Base-by-base conservation (phyloP, 1,284 basidiomycete species). In the Marasmius oreades region DNA sequence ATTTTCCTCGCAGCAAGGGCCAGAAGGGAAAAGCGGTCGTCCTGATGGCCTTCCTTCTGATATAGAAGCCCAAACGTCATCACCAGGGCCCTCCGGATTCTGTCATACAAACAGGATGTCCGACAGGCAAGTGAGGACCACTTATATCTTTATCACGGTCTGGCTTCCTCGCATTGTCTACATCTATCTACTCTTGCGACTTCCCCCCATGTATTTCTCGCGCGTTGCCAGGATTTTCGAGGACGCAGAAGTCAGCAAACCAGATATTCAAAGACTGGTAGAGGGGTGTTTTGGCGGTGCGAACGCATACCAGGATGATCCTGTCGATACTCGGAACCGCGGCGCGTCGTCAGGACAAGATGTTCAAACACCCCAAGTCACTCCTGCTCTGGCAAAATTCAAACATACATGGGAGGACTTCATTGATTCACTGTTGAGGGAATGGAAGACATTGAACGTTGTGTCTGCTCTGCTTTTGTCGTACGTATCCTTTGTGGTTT, bases 401-500 rank as follows among this genome's bases (percentile, higher is more conserved):
- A 87, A 88, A 64, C 70, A 78, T 50, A 85, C 84, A 2, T 90
- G 88, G 88, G 87, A 89, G 66, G 70, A 64, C 0, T 89, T 90
- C 62, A 78, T 90, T 11, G 86, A 89, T 61, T 83, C 83, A 0
- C 70, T 90, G 28, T 58, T 88, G 60, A 77, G 79, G 43, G 88
- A 90, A 65, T 90, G 86, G 87, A 90, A 90, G 71, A 90, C 87
- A 11, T 64, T 90, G 50, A 90, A 90, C 65, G 74, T 90, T 20
- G 84, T 90, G 20, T 89, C 86, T 31, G 88, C 85, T 12, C 66
- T 90, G 51, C 70, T 90, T 14, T 75, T 83, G 58, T 84, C 88
- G 87, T 90, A 62, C 51, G 86, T 75, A 12, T 31, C 47, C 36
- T 23, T 34, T 57, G 6, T 36, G 46, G 58, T 33, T n/a, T n/a